Evolutionary conservation across 768 basidiomycete species (phyloP).

Genomic region (Leccinum fibrillosum): DNA sequence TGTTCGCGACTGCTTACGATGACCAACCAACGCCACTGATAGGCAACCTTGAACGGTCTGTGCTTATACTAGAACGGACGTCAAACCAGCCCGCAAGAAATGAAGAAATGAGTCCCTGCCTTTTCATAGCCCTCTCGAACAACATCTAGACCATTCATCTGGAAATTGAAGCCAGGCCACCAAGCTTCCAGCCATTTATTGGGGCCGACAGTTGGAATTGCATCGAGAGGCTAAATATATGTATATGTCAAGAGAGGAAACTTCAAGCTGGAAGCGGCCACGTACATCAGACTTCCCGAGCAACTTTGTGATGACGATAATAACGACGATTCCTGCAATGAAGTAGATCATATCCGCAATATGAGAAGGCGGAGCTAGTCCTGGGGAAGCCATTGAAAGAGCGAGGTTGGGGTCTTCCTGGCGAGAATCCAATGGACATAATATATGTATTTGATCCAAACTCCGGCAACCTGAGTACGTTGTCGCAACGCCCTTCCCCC

Average conservation of each 20-base stretch:
- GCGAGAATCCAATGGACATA: background rate
- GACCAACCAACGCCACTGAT: background rate
- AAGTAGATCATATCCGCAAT: background rate
- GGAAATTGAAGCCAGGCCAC: background rate
- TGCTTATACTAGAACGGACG: background rate
- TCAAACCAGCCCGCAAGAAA: background rate
- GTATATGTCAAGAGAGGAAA: background rate
- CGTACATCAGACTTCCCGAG: background rate
- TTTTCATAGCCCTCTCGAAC: background rate
- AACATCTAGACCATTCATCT: background rate
- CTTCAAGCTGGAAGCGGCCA: background rate
- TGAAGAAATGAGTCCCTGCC: background rate
- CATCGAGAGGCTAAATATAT: background rate
- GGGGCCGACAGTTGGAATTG: background rate
- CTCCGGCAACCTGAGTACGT: background rate
- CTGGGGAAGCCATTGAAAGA: background rate
- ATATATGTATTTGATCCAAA: background rate
- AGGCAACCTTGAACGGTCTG: background rate
- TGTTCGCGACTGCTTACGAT: constrained; percentile 30
- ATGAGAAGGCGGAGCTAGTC: background rate
- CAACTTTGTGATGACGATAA: background rate
- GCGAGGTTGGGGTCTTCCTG: background rate
- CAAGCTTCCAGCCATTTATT: constrained; percentile 35
- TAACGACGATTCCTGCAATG: background rate
- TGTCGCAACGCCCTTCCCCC: background rate